Conservation (phyloP, 2,329 filamentous ascomycete genomes). For the Fusarium euwallaceae region DNA sequence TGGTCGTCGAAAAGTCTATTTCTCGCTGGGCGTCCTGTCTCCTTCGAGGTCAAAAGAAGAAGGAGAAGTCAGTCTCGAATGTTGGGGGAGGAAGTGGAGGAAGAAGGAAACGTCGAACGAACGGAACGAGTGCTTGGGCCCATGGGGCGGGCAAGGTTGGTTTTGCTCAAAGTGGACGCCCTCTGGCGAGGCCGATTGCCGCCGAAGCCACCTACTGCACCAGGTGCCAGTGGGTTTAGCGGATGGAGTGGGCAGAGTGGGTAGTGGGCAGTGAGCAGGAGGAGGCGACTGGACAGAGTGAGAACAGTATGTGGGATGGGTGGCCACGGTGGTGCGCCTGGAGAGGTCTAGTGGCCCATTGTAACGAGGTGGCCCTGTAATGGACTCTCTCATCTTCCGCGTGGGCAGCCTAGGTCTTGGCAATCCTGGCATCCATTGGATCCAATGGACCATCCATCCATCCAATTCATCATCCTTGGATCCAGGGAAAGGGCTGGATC, state of each 20-base stretch:
- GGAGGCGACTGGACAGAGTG: constrained; percentile 26
- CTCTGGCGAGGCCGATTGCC: constrained; percentile 45
- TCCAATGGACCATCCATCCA: background rate
- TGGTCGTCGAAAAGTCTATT: constrained; percentile 19
- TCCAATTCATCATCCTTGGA: background rate
- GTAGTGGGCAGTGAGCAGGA: constrained; percentile 40
- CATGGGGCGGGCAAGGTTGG: constrained; percentile 33
- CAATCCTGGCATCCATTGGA: background rate
- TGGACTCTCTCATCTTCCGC: constrained; percentile 1
- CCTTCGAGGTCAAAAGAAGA: constrained; percentile 18
- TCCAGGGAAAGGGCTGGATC: background rate
- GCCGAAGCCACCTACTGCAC: constrained; percentile 42
- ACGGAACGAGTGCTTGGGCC: constrained; percentile 6
- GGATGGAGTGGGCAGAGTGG: constrained; percentile 31
- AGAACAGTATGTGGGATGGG: constrained; percentile 6
- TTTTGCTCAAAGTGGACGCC: constrained; percentile 45
- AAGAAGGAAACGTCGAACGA: constrained; percentile 37
- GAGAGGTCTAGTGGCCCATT: constrained; percentile 22
- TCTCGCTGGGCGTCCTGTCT: constrained; percentile 10
- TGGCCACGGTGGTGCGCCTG: constrained; percentile 14
- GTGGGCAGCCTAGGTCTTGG: constrained; percentile 21
- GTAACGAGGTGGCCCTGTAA: constrained; percentile 16
- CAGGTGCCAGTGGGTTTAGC: constrained; percentile 31
- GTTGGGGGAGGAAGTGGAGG: constrained; percentile 44
- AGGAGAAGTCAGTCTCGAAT: constrained; percentile 18